phyloP scores from a whole-genome alignment of 495 filamentous ascomycete genomes.

The Penicillium antarcticum region DNA sequence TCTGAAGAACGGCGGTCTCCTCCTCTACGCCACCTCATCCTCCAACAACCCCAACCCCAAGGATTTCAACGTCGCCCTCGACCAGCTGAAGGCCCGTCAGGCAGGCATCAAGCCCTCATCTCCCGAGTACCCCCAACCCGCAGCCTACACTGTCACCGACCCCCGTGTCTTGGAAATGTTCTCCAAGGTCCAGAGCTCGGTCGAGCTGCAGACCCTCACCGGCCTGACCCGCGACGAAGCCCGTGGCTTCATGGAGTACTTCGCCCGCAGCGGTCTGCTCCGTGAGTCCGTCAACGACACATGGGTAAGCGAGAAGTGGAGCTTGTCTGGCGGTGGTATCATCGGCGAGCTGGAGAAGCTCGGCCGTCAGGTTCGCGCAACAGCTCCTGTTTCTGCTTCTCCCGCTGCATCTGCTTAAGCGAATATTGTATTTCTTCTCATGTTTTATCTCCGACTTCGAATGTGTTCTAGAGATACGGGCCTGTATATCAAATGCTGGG shows the following conservation, averaged over 20 bases:
- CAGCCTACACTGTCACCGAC: constrained; percentile 69
- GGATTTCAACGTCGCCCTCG: constrained; percentile 63
- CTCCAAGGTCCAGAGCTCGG: constrained; percentile 33
- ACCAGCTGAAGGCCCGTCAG: constrained; percentile 44
- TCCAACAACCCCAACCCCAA: constrained; percentile 61
- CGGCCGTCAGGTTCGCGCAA: constrained; percentile 46
- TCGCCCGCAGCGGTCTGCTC: constrained; percentile 79
- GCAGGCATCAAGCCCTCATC: constrained; percentile 29
- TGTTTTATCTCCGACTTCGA: constrained; percentile 1
- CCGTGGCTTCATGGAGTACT: constrained; percentile 85
- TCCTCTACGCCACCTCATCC: constrained; percentile 69
- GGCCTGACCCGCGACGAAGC: constrained; percentile 75
- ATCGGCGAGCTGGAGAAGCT: constrained; percentile 78
- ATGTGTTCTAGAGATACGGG: constrained; percentile 7
- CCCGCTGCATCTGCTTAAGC: constrained; percentile 11
- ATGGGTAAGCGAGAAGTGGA: constrained; percentile 81
- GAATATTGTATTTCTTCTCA: constrained; percentile 6
- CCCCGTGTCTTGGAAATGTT: constrained; percentile 56
- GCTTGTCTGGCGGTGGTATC: constrained; percentile 73
- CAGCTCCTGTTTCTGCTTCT: constrained; percentile 13
- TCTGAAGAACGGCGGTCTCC: constrained; percentile 73
- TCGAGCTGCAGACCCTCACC: constrained; percentile 56
- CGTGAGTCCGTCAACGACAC: constrained; percentile 64
- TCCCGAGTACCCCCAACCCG: constrained; percentile 48
- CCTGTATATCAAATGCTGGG: constrained; percentile 25